phyloP scores from a whole-genome alignment of 192 early-diverging fungal species.

The Haplosporangium gracile region DNA sequence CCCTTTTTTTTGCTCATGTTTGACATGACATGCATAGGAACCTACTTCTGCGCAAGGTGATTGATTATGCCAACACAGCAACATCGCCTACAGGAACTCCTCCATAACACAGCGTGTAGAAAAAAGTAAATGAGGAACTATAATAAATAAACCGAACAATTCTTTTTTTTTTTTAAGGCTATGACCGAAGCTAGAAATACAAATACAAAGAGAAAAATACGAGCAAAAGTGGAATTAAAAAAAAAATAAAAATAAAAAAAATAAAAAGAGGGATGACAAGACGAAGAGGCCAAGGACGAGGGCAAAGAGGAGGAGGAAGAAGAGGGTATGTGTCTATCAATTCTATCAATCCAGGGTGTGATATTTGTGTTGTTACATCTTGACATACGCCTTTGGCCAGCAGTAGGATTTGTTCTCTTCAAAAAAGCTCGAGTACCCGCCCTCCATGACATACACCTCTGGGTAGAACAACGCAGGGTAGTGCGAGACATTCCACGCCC shows the following conservation, averaged over 20 bases:
- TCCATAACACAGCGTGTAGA: background rate
- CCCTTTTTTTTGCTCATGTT: background rate
- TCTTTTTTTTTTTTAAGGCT: background rate
- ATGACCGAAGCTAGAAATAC: background rate
- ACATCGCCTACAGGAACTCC: background rate
- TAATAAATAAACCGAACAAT: background rate
- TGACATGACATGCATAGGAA: conserved; percentile 10
- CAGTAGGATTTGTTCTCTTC: conserved; percentile 69
- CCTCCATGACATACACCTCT: conserved; percentile 87
- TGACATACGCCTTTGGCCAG: conserved; percentile 81
- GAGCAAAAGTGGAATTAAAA: background rate
- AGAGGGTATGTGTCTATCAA: background rate
- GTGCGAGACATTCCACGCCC: conserved; percentile 72
- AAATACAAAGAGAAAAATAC: background rate
- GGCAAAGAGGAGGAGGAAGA: background rate
- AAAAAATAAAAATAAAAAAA: background rate
- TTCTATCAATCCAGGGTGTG: background rate
- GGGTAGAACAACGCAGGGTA: conserved; percentile 89
- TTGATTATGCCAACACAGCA: conserved; percentile 21
- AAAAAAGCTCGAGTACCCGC: conserved; percentile 87
- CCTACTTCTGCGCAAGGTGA: conserved; percentile 16
- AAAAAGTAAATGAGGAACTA: background rate
- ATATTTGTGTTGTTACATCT: conserved; percentile 67
- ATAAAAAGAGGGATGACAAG: background rate
- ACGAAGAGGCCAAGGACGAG: background rate